Conservation (phyloP, 768 basidiomycete genomes). For the Sistotremastrum suecicum region DNA sequence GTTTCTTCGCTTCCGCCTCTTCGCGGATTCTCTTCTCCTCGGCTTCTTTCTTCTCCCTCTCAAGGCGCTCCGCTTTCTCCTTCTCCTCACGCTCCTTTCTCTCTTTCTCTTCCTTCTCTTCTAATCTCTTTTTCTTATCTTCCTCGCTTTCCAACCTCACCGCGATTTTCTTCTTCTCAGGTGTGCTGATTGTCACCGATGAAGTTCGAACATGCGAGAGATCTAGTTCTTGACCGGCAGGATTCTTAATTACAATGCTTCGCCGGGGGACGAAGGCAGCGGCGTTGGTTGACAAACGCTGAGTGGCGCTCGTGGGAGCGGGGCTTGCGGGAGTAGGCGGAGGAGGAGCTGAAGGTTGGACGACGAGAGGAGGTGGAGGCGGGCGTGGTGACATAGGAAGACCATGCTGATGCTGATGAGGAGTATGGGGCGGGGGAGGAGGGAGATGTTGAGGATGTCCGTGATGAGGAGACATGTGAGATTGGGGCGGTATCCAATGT, state of each 20-base stretch:
- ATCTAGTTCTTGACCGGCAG: conserved; percentile 51
- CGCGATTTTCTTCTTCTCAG: conserved; percentile 3
- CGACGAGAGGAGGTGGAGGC: not conserved
- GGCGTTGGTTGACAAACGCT: conserved; percentile 46
- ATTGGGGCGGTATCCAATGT: too few species aligned
- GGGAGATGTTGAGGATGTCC: too few species aligned
- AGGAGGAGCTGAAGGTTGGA: conserved; percentile 11
- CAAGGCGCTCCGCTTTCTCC: conserved; percentile 11
- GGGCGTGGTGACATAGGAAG: not conserved
- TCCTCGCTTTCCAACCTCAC: conserved; percentile 16
- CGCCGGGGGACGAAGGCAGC: conserved; percentile 52
- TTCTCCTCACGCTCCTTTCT: conserved; percentile 16
- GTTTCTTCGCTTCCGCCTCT: conserved; percentile 23
- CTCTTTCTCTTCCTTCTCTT: conserved; percentile 13
- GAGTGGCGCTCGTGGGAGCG: conserved; percentile 47
- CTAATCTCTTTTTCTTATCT: conserved; percentile 8
- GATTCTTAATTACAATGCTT: conserved; percentile 42
- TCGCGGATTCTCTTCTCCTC: conserved; percentile 18
- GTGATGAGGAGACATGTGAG: too few species aligned
- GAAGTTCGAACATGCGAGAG: conserved; percentile 36
- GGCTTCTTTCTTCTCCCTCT: conserved; percentile 7
- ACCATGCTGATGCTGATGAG: too few species aligned
- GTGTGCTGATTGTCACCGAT: conserved; percentile 15
- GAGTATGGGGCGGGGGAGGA: too few species aligned
- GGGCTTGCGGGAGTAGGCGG: conserved; percentile 21